phyloP scores from a whole-genome alignment of 352 stramenopile genomes.

The Phytophthora cactorum region DNA sequence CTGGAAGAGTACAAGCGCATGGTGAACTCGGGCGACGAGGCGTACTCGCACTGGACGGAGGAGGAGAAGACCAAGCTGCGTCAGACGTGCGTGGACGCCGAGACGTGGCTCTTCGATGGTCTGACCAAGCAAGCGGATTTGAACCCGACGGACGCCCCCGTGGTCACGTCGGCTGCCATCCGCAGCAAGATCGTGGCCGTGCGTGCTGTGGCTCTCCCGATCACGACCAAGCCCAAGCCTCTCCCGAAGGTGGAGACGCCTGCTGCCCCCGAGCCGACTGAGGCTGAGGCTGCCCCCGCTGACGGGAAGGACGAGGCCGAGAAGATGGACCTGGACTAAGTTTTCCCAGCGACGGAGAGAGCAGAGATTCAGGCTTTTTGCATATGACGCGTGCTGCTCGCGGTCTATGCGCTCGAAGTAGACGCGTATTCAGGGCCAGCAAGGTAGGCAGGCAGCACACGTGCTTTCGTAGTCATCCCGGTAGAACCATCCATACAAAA shows the following conservation, averaged over 20 bases:
- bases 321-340: conserved; percentile 91
- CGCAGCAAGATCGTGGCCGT: conserved; percentile 92
- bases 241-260: conserved; percentile 79
- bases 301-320: conserved; percentile 58
- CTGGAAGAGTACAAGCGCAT: conserved; percentile 96
- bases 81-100: conserved; percentile 87
- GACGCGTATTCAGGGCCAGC: conserved; percentile 17
- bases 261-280: conserved; percentile 46
- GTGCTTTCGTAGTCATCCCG: conserved; percentile 27
- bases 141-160: conserved; percentile 86
- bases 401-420: conserved; percentile 29
- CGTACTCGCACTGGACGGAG: conserved; percentile 96
- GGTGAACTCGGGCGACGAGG: conserved; percentile 93
- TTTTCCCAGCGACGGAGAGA: conserved; percentile 3
- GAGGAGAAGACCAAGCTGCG: conserved; percentile 95
- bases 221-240: conserved; percentile 98
- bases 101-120: conserved; percentile 97
- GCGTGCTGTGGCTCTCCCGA: conserved; percentile 88
- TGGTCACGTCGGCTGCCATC: conserved; percentile 92
- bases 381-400: conserved; percentile 33
- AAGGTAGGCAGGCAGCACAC: conserved; percentile 22
- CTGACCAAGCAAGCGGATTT: conserved; percentile 95
- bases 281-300: conserved; percentile 38
- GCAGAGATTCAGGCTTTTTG: conserved; percentile 30
- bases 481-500: conserved; percentile 32